phyloP scores from a whole-genome alignment of 345 rosid species.

The Jatropha curcas region DNA sequence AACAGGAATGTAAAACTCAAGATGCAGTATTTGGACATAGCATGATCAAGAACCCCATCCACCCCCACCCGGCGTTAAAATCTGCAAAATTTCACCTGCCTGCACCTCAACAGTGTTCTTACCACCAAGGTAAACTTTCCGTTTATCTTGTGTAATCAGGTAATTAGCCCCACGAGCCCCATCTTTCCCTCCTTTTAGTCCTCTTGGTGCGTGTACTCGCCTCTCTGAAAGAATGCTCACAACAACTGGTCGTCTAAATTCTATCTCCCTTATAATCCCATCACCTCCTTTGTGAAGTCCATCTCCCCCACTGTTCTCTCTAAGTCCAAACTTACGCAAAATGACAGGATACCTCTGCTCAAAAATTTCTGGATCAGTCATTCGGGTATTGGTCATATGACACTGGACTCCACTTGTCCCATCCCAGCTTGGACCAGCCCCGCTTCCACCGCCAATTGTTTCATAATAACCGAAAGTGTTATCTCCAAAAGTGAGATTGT shows the following conservation, averaged over 20 bases:
- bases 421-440: slow-evolving; percentile 88
- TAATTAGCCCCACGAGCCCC: slow-evolving; percentile 94
- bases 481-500: slow-evolving; percentile 94
- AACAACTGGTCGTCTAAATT: slow-evolving; percentile 70
- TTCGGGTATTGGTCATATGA: slow-evolving; percentile 97
- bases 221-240: slow-evolving; percentile 96
- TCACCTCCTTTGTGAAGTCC: slow-evolving; percentile 82
- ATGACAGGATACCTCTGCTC: slow-evolving; percentile 94
- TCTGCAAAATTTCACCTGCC: slow-evolving; percentile 81
- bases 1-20: not conserved
- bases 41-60: slow-evolving; percentile 60
- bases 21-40: not conserved
- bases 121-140: slow-evolving; percentile 76
- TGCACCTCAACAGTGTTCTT: slow-evolving; percentile 76
- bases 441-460: slow-evolving; percentile 93
- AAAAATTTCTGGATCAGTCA: slow-evolving; percentile 98
- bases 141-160: slow-evolving; percentile 57
- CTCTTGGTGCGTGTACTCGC: slow-evolving; percentile 91
- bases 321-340: slow-evolving; percentile 71
- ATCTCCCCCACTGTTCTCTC: slow-evolving; percentile 83
- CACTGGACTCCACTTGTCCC: slow-evolving; percentile 96
- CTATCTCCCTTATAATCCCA: slow-evolving; percentile 88
- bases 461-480: slow-evolving; percentile 87
- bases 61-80: slow-evolving; percentile 90
- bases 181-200: slow-evolving; percentile 67